phyloP scores from a whole-genome alignment of 2,329 filamentous ascomycete genomes.

The Bipolaris cookei region DNA sequence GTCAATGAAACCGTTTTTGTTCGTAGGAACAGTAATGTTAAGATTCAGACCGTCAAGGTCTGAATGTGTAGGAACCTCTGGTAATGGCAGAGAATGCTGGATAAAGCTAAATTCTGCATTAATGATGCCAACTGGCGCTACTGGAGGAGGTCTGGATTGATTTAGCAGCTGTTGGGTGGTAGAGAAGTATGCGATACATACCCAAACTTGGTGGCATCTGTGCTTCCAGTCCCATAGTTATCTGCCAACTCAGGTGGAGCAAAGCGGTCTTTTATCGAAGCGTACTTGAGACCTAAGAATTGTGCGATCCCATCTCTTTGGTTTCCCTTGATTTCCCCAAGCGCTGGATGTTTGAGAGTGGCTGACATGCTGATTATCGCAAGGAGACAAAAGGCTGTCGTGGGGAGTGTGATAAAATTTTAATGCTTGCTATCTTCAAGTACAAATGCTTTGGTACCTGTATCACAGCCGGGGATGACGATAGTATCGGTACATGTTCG shows the following conservation, averaged over 20 bases:
- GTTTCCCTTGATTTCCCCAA: slow-evolving; percentile 39
- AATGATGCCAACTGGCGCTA: slow-evolving; percentile 51
- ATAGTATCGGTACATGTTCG: background rate
- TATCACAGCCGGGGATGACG: background rate
- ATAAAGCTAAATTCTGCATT: slow-evolving; percentile 58
- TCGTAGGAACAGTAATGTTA: slow-evolving; percentile 57
- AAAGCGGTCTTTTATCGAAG: slow-evolving; percentile 47
- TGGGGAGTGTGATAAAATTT: background rate
- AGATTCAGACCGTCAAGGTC: slow-evolving; percentile 60
- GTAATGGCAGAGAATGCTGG: slow-evolving; percentile 55
- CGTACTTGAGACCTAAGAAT: slow-evolving; percentile 51
- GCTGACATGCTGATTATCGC: slow-evolving; percentile 25
- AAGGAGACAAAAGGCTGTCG: background rate
- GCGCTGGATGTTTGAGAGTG: slow-evolving; percentile 26
- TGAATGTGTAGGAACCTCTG: slow-evolving; percentile 49
- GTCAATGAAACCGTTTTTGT: slow-evolving; percentile 27
- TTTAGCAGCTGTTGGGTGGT: background rate
- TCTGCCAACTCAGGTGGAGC: slow-evolving; percentile 42
- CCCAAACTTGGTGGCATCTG: slow-evolving; percentile 49
- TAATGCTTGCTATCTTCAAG: background rate
- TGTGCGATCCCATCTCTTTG: slow-evolving; percentile 35
- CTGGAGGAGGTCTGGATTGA: slow-evolving; percentile 37
- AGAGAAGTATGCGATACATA: slow-evolving; percentile 14
- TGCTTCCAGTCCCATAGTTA: slow-evolving; percentile 26
- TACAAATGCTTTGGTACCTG: background rate